phyloP scores from a whole-genome alignment of 73 alveolate species.

The Paramecium tetraurelia region DNA sequence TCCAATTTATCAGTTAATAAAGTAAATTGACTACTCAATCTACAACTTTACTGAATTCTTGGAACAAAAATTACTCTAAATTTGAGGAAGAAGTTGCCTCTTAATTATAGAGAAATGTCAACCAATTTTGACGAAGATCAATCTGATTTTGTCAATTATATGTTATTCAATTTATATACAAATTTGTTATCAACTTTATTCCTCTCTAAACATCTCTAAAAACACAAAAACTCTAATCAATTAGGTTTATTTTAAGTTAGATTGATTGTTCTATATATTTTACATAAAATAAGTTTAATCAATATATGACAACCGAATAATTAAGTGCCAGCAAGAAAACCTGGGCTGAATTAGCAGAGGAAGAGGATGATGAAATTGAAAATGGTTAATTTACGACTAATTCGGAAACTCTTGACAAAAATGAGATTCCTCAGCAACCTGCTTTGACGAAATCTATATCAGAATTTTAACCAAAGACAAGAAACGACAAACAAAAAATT shows the following conservation, averaged over 20 bases:
- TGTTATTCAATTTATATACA: not conserved
- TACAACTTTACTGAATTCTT: not conserved
- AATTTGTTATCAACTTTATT: not conserved
- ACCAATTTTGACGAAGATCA: not conserved
- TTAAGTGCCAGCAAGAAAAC: not conserved
- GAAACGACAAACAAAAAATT: not conserved
- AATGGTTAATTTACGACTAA: not conserved
- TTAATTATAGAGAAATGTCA: not conserved
- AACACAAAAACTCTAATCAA: not conserved
- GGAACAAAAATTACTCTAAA: not conserved
- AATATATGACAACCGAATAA: not conserved
- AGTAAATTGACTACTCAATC: not conserved
- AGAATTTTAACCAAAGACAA: not conserved
- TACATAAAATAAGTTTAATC: not conserved
- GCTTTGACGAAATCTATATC: not conserved
- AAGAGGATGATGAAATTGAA: not conserved
- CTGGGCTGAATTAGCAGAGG: not conserved
- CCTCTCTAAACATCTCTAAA: not conserved
- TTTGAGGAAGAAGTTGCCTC: not conserved
- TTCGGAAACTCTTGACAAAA: not conserved
- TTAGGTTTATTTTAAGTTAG: not conserved
- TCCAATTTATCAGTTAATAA: not conserved
- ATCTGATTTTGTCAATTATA: not conserved
- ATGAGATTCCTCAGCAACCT: not conserved
- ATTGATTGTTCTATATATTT: not conserved